These are phyloP conservation scores for Artemisia argyi DNA, from an alignment of 129 eudicot genomes.

Conservation along the genomic window DNA sequence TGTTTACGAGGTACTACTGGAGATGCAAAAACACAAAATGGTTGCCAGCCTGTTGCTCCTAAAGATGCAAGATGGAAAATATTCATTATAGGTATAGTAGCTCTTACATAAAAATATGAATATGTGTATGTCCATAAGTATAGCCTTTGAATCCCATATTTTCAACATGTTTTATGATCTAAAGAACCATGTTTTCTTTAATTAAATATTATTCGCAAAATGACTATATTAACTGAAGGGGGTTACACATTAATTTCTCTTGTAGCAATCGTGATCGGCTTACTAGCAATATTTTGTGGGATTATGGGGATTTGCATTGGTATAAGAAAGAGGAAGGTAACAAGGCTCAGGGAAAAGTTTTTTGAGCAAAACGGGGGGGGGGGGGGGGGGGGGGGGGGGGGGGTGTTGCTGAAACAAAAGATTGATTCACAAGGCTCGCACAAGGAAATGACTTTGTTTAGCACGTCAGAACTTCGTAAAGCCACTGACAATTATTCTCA, in stretches of 20 bases:
- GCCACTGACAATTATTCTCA: slow-evolving; percentile 2
- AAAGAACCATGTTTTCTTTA: too few species aligned
- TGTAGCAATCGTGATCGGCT: neutral
- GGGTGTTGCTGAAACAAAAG: slow-evolving; percentile 12
- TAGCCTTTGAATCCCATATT: too few species aligned
- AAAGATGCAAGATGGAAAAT: neutral
- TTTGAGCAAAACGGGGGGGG: slow-evolving; percentile 15
- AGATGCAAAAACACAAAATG: slow-evolving; percentile 11
- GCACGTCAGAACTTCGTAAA: neutral
- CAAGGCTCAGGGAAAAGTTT: slow-evolving; percentile 3
- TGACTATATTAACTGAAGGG: too few species aligned
- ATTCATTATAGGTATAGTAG: too few species aligned
- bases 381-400: too few species aligned
- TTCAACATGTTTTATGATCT: too few species aligned
- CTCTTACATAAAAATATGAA: too few species aligned
- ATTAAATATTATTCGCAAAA: too few species aligned
- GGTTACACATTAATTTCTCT: too few species aligned
- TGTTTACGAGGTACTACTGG: slow-evolving; percentile 29
- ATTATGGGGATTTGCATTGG: neutral
- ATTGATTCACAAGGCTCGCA: slow-evolving; percentile 1
- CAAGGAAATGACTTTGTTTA: slow-evolving; percentile 7
- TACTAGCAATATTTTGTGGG: neutral
- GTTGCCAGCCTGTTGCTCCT: neutral
- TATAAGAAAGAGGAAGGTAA: neutral
- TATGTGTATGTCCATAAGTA: too few species aligned